A percentile compares a stretch with the other conserved stretches of the same genome.
Conservation (phyloP, 2,329 filamentous ascomycete species). For the Penicillium sp. region DNA sequence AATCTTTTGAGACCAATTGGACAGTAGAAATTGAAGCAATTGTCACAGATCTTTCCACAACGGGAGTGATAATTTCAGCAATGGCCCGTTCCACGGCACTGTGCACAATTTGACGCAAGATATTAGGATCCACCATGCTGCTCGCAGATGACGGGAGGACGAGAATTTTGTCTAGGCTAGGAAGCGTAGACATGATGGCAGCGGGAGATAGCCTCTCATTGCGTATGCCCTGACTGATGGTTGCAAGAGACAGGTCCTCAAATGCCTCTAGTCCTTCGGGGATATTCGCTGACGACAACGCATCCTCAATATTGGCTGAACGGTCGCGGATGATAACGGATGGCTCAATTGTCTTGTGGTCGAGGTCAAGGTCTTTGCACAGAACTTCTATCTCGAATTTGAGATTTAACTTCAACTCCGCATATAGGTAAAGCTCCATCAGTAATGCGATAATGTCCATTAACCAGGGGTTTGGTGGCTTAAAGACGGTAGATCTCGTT, state of each 20-base stretch:
- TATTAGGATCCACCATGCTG: conserved; percentile 73
- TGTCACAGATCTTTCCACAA: conserved; percentile 95
- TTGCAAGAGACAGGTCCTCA: conserved; percentile 79
- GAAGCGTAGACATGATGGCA: conserved; percentile 77
- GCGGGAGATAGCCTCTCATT: conserved; percentile 77
- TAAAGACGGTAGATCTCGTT: conserved; percentile 83
- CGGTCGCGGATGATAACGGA: conserved; percentile 84
- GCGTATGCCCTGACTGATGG: conserved; percentile 69
- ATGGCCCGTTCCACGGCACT: conserved; percentile 87
- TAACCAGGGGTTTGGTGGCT: conserved; percentile 93
- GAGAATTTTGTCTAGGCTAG: conserved; percentile 79
- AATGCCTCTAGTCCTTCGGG: conserved; percentile 78
- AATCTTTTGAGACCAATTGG: conserved; percentile 95
- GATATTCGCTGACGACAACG: conserved; percentile 59
- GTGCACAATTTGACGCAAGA: conserved; percentile 75
- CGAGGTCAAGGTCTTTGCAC: conserved; percentile 88
- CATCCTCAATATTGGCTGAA: conserved; percentile 65
- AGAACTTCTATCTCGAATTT: conserved; percentile 99
- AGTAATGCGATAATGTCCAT: conserved; percentile 94
- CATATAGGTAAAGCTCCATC: conserved; percentile 90
- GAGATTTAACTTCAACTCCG: conserved; percentile 91
- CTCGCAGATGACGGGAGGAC: conserved; percentile 78
- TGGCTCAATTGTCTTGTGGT: conserved; percentile 89
- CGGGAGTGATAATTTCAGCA: conserved; percentile 94
- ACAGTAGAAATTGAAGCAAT: conserved; percentile 97